phyloP scores from a whole-genome alignment of 192 early-diverging fungal genomes.

The Glomus cerebriforme region DNA sequence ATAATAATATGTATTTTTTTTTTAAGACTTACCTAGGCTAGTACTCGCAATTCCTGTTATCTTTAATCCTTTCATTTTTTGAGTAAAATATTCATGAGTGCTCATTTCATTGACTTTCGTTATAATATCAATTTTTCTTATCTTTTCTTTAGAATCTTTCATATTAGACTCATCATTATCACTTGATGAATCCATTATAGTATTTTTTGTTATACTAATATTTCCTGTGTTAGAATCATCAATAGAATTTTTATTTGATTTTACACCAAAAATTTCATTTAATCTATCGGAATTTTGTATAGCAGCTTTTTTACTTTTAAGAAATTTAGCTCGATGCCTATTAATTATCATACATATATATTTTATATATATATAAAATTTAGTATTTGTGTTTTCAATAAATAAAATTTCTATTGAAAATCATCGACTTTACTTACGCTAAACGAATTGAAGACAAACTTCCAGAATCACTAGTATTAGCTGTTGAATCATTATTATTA shows the following conservation, averaged over 20 bases:
- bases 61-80: constrained; percentile 7
- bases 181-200: not conserved
- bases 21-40: not conserved
- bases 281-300: constrained; percentile 46
- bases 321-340: constrained; percentile 33
- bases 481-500: not conserved
- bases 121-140: not conserved
- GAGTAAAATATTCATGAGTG: not conserved
- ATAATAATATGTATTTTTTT: too few relatives aligned
- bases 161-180: not conserved
- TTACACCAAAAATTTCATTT: constrained; percentile 59
- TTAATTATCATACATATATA: not conserved
- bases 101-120: not conserved
- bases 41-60: not conserved
- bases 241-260: constrained; percentile 39
- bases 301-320: constrained; percentile 52
- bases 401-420: not conserved
- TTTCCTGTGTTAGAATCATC: not conserved
- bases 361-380: too few relatives aligned
- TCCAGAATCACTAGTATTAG: not conserved
- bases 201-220: not conserved
- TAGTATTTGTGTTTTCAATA: not conserved
- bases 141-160: not conserved
- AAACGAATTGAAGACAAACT: not conserved
- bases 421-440: not conserved